A percentile compares a stretch with the other conserved stretches of the same genome.
Conservation (phyloP, 208 protist genomes). For the Acanthamoeba sp. region DNA sequence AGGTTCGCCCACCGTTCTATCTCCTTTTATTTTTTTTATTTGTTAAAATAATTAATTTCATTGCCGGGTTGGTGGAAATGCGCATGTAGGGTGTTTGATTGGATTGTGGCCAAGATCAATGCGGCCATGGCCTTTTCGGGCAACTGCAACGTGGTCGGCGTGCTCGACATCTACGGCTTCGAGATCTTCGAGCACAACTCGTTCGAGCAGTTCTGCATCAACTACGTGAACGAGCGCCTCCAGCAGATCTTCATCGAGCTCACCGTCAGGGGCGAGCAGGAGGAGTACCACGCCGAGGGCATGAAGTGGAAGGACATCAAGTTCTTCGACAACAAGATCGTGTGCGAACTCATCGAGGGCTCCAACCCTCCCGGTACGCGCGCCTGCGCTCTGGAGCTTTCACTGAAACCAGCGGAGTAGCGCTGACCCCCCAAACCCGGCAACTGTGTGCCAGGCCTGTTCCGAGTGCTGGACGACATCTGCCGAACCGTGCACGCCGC, state of each 20-base stretch:
- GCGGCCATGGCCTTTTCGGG: constrained; percentile 84
- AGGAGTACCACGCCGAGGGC: constrained; percentile 96
- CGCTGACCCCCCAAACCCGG: no score
- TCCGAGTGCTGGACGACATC: constrained; percentile 97
- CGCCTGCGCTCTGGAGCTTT: no score
- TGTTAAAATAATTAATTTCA: neutral
- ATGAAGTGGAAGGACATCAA: constrained; percentile 97
- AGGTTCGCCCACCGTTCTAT: constrained; percentile 94
- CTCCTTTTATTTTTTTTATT: constrained; percentile 71
- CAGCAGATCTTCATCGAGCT: constrained; percentile 99
- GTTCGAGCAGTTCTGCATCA: constrained; percentile 83
- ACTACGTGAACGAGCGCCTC: constrained; percentile 97
- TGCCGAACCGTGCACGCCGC: constrained; percentile 91
- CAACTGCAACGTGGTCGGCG: constrained; percentile 98
- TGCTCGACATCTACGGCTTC: constrained; percentile 97
- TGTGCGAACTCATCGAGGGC: constrained; percentile 94
- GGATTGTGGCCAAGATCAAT: constrained; percentile 90
- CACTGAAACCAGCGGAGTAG: no score
- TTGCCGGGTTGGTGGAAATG: no score
- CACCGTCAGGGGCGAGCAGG: constrained; percentile 95
- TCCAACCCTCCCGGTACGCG: no score
- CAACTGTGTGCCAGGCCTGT: no score
- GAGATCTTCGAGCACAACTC: constrained; percentile 81
- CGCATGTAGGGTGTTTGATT: constrained; percentile 91
- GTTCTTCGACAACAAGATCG: constrained; percentile 97